A percentile compares a stretch with the other conserved stretches of the same genome.
phyloP scores from a whole-genome alignment of 2,329 filamentous ascomycete genomes.

The Stagonosporopsis cucurbitacearum region DNA sequence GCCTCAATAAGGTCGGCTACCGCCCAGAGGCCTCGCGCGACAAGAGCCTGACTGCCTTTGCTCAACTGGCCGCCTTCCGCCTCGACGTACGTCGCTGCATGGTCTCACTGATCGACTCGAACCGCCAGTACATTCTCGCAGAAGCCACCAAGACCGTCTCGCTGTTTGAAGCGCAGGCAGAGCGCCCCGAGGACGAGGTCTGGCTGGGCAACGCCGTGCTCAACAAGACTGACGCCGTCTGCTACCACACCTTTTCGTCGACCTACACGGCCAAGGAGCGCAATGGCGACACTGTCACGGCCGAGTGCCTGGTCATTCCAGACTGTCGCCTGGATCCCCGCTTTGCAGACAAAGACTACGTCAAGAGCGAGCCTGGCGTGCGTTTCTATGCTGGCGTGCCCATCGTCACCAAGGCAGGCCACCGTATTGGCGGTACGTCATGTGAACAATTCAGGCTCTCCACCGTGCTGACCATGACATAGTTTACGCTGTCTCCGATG shows the following conservation, averaged over 20 bases:
- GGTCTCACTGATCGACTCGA: constrained; percentile 48
- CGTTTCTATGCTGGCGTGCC: constrained; percentile 46
- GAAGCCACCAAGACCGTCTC: constrained; percentile 48
- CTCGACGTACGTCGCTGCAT: constrained; percentile 44
- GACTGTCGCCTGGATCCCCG: constrained; percentile 36
- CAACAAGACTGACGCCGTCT: constrained; percentile 37
- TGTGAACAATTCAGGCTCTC: neutral
- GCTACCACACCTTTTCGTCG: constrained; percentile 37
- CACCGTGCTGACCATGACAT: neutral
- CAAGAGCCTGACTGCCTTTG: constrained; percentile 45
- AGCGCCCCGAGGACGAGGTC: constrained; percentile 32
- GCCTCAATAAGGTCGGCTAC: constrained; percentile 36
- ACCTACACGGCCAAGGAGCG: constrained; percentile 31
- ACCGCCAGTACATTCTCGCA: constrained; percentile 48
- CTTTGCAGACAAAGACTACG: constrained; percentile 35
- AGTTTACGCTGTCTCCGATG: constrained; percentile 42
- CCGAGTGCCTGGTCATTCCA: constrained; percentile 35
- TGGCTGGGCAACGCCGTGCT: constrained; percentile 45
- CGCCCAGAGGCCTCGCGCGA: constrained; percentile 32
- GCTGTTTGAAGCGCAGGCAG: constrained; percentile 35
- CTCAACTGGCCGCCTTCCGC: constrained; percentile 45
- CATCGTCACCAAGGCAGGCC: constrained; percentile 37
- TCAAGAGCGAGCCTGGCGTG: constrained; percentile 35
- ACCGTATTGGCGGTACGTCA: constrained; percentile 33
- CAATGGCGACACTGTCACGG: constrained; percentile 25